Conservation (phyloP, 2,329 filamentous ascomycete species). For the Bipolaris bicolor region DNA sequence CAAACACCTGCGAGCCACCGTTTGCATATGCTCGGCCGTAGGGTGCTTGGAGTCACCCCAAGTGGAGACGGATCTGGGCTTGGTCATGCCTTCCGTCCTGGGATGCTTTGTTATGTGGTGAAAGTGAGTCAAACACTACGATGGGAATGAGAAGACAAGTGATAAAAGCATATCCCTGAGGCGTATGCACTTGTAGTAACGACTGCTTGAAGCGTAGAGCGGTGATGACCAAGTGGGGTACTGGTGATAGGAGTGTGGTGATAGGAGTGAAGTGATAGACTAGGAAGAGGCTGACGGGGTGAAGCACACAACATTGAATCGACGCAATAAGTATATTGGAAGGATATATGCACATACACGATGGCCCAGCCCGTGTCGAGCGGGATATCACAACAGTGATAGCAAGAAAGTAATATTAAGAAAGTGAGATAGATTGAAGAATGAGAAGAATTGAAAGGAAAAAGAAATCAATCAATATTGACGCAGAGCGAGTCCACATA, state of each 20-base stretch:
- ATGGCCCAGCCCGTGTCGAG: neutral
- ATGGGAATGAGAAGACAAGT: constrained; percentile 2
- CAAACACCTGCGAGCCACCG: neutral
- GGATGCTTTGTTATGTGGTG: neutral
- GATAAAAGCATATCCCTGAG: neutral
- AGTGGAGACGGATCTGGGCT: constrained; percentile 2
- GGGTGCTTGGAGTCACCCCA: neutral
- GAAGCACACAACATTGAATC: neutral
- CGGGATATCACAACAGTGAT: neutral
- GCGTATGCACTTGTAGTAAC: neutral
- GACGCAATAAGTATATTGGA: neutral
- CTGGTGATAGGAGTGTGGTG: neutral
- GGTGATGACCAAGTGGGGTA: neutral
- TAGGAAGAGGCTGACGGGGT: neutral
- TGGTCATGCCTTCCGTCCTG: constrained; percentile 14
- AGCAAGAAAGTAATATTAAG: neutral
- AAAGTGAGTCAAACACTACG: constrained; percentile 1
- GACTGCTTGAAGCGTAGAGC: neutral
- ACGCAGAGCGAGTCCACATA: neutral
- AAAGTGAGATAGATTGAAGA: neutral
- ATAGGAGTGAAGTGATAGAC: neutral
- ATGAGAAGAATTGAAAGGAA: neutral
- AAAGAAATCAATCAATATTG: neutral
- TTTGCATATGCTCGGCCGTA: constrained; percentile 1
- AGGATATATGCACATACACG: too few relatives aligned